These are phyloP conservation scores for Adansonia madagascariensis DNA, from an alignment of 441 rosid species.

Conservation along the genomic window DNA sequence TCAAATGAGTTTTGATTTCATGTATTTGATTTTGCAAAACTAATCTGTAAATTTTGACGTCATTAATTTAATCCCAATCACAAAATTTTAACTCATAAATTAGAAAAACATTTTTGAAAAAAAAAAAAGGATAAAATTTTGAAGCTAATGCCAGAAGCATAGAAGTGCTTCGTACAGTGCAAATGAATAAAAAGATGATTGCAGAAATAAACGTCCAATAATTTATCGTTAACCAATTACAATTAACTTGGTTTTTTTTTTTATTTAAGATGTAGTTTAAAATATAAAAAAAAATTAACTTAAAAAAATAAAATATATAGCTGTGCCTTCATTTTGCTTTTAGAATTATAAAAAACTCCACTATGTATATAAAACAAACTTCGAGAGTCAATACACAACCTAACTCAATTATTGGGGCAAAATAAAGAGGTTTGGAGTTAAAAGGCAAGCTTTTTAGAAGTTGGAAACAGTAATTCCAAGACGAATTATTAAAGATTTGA, in stretches of 20 bases:
- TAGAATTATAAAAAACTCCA: too few species aligned
- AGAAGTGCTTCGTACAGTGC: background rate
- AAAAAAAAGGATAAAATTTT: background rate
- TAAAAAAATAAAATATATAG: too few species aligned
- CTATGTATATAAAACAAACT: too few species aligned
- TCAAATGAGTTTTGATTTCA: background rate
- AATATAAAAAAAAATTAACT: too few species aligned
- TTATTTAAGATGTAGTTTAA: too few species aligned
- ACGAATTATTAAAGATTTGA: slow-evolving; percentile 34
- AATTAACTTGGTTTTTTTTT: background rate
- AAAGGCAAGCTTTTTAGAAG: slow-evolving; percentile 28
- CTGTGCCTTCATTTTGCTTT: too few species aligned
- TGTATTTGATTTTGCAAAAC: background rate
- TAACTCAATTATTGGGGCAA: slow-evolving; percentile 34
- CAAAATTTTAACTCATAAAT: background rate
- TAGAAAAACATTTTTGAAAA: too few species aligned
- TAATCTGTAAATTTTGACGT: background rate
- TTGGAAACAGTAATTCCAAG: slow-evolving; percentile 40
- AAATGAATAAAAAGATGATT: background rate
- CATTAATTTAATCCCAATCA: too few species aligned
- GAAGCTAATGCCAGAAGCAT: background rate
- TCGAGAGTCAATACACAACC: slow-evolving; percentile 19
- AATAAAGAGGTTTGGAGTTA: slow-evolving; percentile 29
- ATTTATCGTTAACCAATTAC: background rate
- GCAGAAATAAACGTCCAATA: background rate